Base-by-base conservation (phyloP, 2,329 filamentous ascomycete species). In the Fusarium annulatum region DNA sequence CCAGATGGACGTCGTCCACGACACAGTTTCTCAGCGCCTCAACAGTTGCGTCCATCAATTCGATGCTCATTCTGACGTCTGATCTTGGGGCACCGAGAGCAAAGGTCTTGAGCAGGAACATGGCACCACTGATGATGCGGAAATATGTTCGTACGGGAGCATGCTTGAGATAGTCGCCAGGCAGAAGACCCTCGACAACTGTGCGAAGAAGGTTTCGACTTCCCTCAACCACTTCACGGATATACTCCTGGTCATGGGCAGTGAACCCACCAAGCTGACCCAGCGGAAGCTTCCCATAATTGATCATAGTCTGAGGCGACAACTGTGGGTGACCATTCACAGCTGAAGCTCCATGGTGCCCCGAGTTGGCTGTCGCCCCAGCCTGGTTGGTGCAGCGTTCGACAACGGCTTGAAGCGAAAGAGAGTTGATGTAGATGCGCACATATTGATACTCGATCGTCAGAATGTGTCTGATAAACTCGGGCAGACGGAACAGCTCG, bases 381-480 rank as follows among this genome's bases (percentile, higher is more conserved):
- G 91, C 91, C 72, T 95, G 75, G 38, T 77, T 95, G 11, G 94
- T 96, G 83, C 94, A 97, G 68, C 95, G 90, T 82, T 98, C 96
- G 10, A 98, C 94, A 7, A 98, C 95, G 28, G 96, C 96, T 83
- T 99, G 96, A 4, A 99, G 86, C 5, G 95, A 95, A 4, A 99
- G 87, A 2, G 95, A 97, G 81, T 98, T 98, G 84, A 98, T 89
- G 80, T 98, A 98, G 57, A 98, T 93, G 78, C 96, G 90, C 33
- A 96, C 94, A 80, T 98, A 98, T 79, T 98, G 94, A 79, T 96
- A 98, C 84, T 99, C 96, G 74, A 98, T 98, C 12, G 91, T 92
- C 36, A 99, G 86, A 66, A 98, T 95, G 80, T 95, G 91, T 36
- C 88, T 85, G 73, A 91, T 91, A 71, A 88, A 92, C 28, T 85